A percentile compares a stretch with the other conserved stretches of the same genome.
Evolutionary conservation across 75 land plant genomes (phyloP).

Genomic region (Pinus albicaulis): DNA sequence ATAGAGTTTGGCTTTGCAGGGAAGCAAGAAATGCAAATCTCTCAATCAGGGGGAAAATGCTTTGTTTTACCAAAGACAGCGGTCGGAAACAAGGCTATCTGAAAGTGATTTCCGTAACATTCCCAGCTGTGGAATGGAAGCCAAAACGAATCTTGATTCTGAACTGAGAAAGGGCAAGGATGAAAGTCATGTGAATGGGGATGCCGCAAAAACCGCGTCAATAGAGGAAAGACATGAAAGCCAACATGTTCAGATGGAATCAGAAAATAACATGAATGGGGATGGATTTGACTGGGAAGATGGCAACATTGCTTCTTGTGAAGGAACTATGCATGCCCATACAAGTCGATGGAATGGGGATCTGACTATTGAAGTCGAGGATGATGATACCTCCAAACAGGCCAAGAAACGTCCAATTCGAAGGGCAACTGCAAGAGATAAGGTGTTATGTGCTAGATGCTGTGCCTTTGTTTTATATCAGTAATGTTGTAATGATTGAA

Average conservation of each 20-base stretch:
- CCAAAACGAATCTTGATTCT: constrained; percentile 1
- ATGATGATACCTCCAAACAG: constrained; percentile 27
- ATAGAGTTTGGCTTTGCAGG: background rate
- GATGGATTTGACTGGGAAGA: constrained; percentile 86
- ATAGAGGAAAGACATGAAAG: background rate
- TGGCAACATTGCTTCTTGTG: constrained; percentile 34
- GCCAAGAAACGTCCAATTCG: constrained; percentile 27
- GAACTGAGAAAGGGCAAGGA: background rate
- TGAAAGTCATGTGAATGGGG: background rate
- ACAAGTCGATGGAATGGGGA: constrained; percentile 27
- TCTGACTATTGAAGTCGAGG: constrained; percentile 62
- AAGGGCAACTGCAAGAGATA: constrained; percentile 84
- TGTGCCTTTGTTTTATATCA: background rate
- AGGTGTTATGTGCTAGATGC: constrained; percentile 36
- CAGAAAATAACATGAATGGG: constrained; percentile 16
- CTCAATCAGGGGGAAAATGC: constrained; percentile 5
- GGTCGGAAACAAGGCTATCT: no score
- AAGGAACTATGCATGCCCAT: constrained; percentile 3
- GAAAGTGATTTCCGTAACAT: background rate
- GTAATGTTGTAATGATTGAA: background rate
- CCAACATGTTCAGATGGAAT: background rate
- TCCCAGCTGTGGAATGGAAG: constrained; percentile 9
- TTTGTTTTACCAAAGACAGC: constrained; percentile 4
- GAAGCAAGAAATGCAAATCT: constrained; percentile 3
- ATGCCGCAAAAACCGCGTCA: background rate